These are phyloP conservation scores for Tetrastigma voinierianum DNA, from an alignment of 164 flowering plant genomes.

Conservation along the genomic window DNA sequence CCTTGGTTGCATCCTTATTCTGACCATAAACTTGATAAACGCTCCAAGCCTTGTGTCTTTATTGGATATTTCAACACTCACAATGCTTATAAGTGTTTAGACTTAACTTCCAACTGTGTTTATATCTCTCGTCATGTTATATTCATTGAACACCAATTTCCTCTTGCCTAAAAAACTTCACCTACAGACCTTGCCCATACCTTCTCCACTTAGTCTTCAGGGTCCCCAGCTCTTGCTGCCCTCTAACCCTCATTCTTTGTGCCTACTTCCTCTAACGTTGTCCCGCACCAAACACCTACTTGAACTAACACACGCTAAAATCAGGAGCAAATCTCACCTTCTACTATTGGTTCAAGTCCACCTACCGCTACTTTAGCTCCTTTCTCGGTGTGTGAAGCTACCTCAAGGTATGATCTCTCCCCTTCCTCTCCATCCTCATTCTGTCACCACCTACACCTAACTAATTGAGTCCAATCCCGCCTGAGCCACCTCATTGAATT, in stretches of 20 bases:
- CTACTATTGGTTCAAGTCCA: neutral
- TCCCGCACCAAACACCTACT: conserved; percentile 5
- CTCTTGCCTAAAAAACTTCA: no score
- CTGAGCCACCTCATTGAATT: conserved; percentile 4
- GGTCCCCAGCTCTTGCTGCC: no score
- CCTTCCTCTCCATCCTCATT: conserved; percentile 4
- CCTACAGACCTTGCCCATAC: no score
- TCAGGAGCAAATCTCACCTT: neutral
- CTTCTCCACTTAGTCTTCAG: no score
- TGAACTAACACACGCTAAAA: neutral
- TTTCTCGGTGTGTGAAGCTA: conserved; percentile 4
- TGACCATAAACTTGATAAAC: no score
- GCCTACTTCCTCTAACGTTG: neutral
- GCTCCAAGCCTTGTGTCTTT: no score
- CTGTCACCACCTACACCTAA: conserved; percentile 5
- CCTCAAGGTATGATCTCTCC: conserved; percentile 9
- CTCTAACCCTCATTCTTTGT: neutral
- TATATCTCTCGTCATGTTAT: no score
- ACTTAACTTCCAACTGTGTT: no score
- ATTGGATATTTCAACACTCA: no score
- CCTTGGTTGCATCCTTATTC: no score
- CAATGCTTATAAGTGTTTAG: no score
- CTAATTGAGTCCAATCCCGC: neutral
- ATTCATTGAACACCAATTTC: no score
- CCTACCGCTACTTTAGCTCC: neutral